These are phyloP conservation scores for Coemansia sp. DNA, from an alignment of 192 early-diverging fungal species.

Conservation along the genomic window DNA sequence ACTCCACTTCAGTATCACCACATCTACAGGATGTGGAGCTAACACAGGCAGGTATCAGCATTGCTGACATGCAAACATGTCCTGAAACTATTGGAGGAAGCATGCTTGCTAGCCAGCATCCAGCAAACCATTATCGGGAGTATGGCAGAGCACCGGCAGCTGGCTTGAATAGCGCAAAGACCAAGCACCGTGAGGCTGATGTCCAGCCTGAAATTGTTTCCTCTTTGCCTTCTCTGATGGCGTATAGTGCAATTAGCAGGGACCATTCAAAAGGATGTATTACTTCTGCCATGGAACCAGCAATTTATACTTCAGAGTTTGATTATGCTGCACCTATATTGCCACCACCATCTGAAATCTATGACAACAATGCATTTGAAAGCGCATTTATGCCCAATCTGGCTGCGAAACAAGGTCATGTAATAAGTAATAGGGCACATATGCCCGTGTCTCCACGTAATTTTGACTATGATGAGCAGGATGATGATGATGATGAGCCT, in stretches of 20 bases:
- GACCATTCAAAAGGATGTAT: constrained; percentile 32
- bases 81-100: neutral
- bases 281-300: too few relatives aligned
- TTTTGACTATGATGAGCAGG: neutral
- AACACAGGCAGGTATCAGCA: too few relatives aligned
- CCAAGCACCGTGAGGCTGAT: neutral
- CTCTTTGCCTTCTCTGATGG: constrained; percentile 24
- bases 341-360: too few relatives aligned
- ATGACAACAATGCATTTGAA: neutral
- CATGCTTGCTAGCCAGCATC: too few relatives aligned
- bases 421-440: neutral
- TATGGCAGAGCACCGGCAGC: neutral
- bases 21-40: neutral
- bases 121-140: too few relatives aligned
- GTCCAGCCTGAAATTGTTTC: constrained; percentile 31
- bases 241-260: constrained; percentile 25
- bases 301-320: too few relatives aligned
- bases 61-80: neutral
- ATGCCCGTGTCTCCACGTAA: constrained; percentile 7
- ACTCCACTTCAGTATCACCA: constrained; percentile 5
- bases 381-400: neutral
- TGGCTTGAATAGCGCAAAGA: neutral
- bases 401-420: neutral
- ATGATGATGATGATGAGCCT: neutral
- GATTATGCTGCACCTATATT: too few relatives aligned